These are phyloP conservation scores for Euryodendron excelsum DNA, from an alignment of 148 eudicot genomes.

Conservation along the genomic window DNA sequence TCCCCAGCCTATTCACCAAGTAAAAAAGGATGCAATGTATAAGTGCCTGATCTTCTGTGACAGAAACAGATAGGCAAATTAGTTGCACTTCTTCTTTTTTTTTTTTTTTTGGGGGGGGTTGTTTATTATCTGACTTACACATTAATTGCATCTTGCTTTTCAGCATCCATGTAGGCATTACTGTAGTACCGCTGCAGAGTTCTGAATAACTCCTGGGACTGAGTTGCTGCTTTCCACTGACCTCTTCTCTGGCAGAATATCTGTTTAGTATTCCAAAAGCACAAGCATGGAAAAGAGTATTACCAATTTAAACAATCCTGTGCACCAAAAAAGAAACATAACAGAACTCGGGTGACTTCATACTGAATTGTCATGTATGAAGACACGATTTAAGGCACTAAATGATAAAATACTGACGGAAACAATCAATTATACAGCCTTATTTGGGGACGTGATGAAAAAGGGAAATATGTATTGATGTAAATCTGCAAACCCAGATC, in stretches of 20 bases:
- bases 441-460: slow-evolving; percentile 2
- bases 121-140: slow-evolving; percentile 67
- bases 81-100: too few relatives aligned
- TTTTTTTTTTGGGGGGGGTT: too few relatives aligned
- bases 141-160: slow-evolving; percentile 88
- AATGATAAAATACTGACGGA: not conserved
- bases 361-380: not conserved
- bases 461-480: too few relatives aligned
- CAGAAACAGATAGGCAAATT: too few relatives aligned
- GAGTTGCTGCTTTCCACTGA: slow-evolving; percentile 71
- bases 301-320: slow-evolving; percentile 5
- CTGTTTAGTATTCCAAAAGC: slow-evolving; percentile 28
- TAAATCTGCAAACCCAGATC: too few relatives aligned
- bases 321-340: not conserved
- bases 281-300: not conserved
- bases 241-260: slow-evolving; percentile 85
- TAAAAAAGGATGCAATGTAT: not conserved
- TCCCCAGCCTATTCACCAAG: not conserved
- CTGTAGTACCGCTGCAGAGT: slow-evolving; percentile 77
- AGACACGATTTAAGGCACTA: not conserved
- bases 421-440: not conserved
- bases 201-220: slow-evolving; percentile 64
- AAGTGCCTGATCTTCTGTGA: slow-evolving; percentile 1
- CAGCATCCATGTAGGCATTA: slow-evolving; percentile 77
- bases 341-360: not conserved